A percentile compares a stretch with the other conserved stretches of the same genome.
Evolutionary conservation across 2,329 filamentous ascomycete genomes (phyloP).

Genomic region (Epichloe baconii): DNA sequence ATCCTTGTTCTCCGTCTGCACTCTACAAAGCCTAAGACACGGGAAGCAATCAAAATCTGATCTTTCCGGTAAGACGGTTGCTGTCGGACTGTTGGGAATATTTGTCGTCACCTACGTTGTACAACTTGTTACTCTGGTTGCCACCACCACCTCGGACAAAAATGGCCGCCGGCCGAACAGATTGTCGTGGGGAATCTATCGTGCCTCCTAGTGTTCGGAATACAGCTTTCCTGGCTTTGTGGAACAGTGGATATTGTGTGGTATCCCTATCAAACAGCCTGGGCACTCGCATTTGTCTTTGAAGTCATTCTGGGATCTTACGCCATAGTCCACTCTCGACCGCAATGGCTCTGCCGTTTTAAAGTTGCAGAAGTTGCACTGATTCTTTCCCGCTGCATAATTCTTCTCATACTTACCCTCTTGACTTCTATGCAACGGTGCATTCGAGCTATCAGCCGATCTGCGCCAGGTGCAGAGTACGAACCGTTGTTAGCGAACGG

Average conservation of each 20-base stretch:
- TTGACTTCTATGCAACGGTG: slow-evolving; percentile 13
- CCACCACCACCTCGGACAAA: slow-evolving; percentile 21
- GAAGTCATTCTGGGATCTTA: slow-evolving; percentile 35
- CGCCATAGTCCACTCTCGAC: slow-evolving; percentile 5
- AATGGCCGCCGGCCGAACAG: slow-evolving; percentile 33
- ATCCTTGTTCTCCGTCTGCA: slow-evolving; percentile 37
- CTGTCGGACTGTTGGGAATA: slow-evolving; percentile 30
- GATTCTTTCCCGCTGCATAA: slow-evolving; percentile 8
- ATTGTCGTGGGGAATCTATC: slow-evolving; percentile 45
- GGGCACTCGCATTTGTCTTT: slow-evolving; percentile 42
- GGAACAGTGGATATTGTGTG: slow-evolving; percentile 39
- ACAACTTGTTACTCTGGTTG: slow-evolving; percentile 30
- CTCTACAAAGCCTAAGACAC: slow-evolving; percentile 32
- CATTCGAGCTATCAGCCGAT: slow-evolving; percentile 11
- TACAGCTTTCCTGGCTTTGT: slow-evolving; percentile 41
- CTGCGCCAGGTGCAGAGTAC: slow-evolving; percentile 38
- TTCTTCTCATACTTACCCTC: slow-evolving; percentile 19
- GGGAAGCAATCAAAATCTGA: slow-evolving; percentile 5
- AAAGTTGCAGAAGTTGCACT: slow-evolving; percentile 14
- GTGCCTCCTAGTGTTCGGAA: slow-evolving; percentile 50
- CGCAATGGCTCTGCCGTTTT: slow-evolving; percentile 6
- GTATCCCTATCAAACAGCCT: slow-evolving; percentile 52
- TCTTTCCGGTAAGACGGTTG: slow-evolving; percentile 10
- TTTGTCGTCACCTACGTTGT: slow-evolving; percentile 32
- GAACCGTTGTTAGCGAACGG: slow-evolving; percentile 39